Conservation (phyloP, 1,284 basidiomycete species). For the Ceratobasidium sp. region DNA sequence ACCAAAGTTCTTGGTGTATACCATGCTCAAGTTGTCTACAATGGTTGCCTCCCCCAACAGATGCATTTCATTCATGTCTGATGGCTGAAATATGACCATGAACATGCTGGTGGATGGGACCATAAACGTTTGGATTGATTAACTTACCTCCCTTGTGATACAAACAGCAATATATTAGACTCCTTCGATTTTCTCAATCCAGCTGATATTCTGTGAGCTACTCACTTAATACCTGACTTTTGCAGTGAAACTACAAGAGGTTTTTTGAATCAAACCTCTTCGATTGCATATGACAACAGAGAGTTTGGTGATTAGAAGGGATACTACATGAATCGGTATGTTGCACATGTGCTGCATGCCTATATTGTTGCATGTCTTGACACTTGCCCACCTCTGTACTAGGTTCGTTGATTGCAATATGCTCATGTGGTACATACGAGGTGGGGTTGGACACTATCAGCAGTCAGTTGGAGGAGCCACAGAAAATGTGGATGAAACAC, state of each 20-base stretch:
- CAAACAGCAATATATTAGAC: not conserved
- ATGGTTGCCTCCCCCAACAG: not conserved
- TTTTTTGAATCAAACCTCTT: not conserved
- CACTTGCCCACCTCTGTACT: too few species aligned
- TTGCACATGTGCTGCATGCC: too few species aligned
- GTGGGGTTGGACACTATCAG: constrained; percentile 50
- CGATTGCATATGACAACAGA: not conserved
- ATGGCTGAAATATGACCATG: constrained; percentile 49
- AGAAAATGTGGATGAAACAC: too few species aligned
- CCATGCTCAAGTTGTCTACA: constrained; percentile 49
- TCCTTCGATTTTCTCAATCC: constrained; percentile 46
- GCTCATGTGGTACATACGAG: constrained; percentile 51
- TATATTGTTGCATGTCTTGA: too few species aligned
- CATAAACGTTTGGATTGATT: not conserved
- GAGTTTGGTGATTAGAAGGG: constrained; percentile 46
- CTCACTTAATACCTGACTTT: constrained; percentile 22
- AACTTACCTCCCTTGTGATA: not conserved
- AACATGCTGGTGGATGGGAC: constrained; percentile 32
- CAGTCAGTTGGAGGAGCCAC: too few species aligned
- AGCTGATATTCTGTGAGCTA: not conserved
- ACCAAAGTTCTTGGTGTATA: constrained; percentile 55
- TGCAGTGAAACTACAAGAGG: not conserved
- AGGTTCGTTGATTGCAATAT: constrained; percentile 53
- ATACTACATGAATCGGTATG: constrained; percentile 50
- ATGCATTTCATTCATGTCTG: constrained; percentile 53